A percentile compares a stretch with the other conserved stretches of the same genome.
These are phyloP conservation scores for Medicago truncatula DNA, from an alignment of 306 rosid genomes.

Conservation along the genomic window MtrunA17r5.0-ANR NC_053048.1:525001-525500, in stretches of 20 bases:
- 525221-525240: conserved; percentile 54
- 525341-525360: conserved; percentile 64
- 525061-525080: conserved; percentile 61
- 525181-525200: conserved; percentile 69
- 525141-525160: conserved; percentile 74
- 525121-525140: conserved; percentile 73
- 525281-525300: conserved; percentile 53
- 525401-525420: conserved; percentile 48
- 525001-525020: conserved; percentile 8
- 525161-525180: conserved; percentile 44
- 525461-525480: conserved; percentile 69
- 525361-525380: conserved; percentile 50
- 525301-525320: conserved; percentile 72
- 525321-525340: conserved; percentile 60
- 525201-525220: conserved; percentile 63
- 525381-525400: conserved; percentile 43
- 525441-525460: conserved; percentile 67
- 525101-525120: conserved; percentile 67
- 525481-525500: conserved; percentile 63
- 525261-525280: conserved; percentile 51
- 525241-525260: conserved; percentile 54
- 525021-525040: conserved; percentile 70
- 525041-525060: conserved; percentile 76
- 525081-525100: conserved; percentile 72
- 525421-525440: conserved; percentile 57